Evolutionary conservation across 2,329 filamentous ascomycete species (phyloP).

Genomic region (Aureobasidium sp.): DNA sequence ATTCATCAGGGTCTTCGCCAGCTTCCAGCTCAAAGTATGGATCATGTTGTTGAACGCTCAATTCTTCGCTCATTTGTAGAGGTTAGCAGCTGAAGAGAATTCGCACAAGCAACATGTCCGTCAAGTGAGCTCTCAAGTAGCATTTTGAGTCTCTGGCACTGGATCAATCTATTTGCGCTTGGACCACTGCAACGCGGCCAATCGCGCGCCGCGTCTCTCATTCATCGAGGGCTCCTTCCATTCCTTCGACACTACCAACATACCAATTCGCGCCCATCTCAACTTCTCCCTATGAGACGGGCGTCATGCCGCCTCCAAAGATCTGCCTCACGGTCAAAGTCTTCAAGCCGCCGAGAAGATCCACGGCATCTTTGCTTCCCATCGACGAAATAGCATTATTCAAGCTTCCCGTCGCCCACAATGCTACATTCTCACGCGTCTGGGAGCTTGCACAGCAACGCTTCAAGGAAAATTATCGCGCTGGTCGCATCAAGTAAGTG

Average conservation of each 20-base stretch:
- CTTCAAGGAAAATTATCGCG: constrained; percentile 30
- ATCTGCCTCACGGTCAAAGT: constrained; percentile 1
- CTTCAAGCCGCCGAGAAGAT: neutral
- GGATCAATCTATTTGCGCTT: neutral
- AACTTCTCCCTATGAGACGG: neutral
- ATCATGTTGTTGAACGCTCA: no score
- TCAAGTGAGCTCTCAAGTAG: no score
- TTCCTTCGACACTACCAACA: neutral
- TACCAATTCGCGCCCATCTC: neutral
- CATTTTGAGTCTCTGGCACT: no score
- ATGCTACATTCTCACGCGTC: constrained; percentile 28
- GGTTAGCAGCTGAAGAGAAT: no score
- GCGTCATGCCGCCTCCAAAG: neutral
- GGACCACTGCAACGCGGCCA: neutral
- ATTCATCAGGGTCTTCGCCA: no score
- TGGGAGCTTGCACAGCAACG: constrained; percentile 29
- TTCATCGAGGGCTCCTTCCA: neutral
- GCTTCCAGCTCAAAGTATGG: no score
- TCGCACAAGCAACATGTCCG: no score
- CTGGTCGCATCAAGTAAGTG: constrained; percentile 9
- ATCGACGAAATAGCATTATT: constrained; percentile 22
- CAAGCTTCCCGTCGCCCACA: constrained; percentile 25
- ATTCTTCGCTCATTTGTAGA: no score
- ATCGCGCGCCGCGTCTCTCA: constrained; percentile 3
- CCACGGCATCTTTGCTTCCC: neutral